Percentiles rank a stretch among this genome's conserved stretches.
These are phyloP conservation scores for Gymnopilus junonius DNA, from an alignment of 768 basidiomycete species.

Conservation along the genomic window DNA sequence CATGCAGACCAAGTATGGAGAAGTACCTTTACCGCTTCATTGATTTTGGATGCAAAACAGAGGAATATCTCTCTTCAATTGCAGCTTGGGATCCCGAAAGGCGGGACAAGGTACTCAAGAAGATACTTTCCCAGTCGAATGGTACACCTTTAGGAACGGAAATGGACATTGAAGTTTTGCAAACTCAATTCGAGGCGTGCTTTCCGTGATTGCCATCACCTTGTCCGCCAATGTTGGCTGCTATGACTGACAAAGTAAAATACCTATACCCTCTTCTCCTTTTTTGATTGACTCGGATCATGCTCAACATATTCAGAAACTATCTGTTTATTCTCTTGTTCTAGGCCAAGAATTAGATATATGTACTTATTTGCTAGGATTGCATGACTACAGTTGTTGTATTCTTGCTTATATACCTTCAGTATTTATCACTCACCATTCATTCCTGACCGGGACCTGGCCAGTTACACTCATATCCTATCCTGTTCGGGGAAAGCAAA, in stretches of 20 bases:
- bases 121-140: neutral
- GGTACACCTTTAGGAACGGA: neutral
- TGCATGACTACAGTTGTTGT: too few species aligned
- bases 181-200: neutral
- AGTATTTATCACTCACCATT: too few species aligned
- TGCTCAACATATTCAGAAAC: neutral
- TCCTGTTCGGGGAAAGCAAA: too few species aligned
- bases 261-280: neutral
- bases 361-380: too few species aligned
- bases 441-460: too few species aligned
- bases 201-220: neutral
- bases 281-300: neutral
- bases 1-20: constrained; percentile 8
- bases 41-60: constrained; percentile 1
- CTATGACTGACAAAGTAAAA: too few species aligned
- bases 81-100: neutral
- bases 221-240: too few species aligned
- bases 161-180: neutral
- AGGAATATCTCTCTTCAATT: neutral
- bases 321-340: neutral
- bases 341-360: too few species aligned
- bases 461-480: too few species aligned
- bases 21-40: constrained; percentile 1
- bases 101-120: neutral
- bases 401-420: too few species aligned